phyloP scores from a whole-genome alignment of 108 stramenopile genomes.

The Stephanodiscus triporus region DNA sequence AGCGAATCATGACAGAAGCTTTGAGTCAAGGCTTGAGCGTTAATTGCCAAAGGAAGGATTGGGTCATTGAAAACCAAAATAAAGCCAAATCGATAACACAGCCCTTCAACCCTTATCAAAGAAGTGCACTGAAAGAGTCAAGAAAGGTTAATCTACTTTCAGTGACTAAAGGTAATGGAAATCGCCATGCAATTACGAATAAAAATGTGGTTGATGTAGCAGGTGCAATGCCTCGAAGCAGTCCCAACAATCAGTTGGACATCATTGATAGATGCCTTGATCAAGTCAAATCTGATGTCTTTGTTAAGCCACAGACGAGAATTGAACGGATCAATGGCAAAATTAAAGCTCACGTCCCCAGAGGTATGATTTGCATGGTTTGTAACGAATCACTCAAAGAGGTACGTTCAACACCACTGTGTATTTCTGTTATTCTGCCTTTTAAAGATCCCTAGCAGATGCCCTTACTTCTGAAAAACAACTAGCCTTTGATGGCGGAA shows the following conservation, averaged over 20 bases:
- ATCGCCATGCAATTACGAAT: constrained; percentile 8
- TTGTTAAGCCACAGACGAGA: constrained; percentile 12
- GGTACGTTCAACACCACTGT: constrained; percentile 30
- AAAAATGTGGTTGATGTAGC: neutral
- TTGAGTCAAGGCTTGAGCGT: constrained; percentile 14
- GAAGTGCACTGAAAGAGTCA: constrained; percentile 23
- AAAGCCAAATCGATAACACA: constrained; percentile 5
- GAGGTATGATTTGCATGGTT: constrained; percentile 53
- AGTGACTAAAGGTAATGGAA: neutral
- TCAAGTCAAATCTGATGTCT: constrained; percentile 28
- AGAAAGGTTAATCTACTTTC: constrained; percentile 21
- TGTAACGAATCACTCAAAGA: constrained; percentile 46
- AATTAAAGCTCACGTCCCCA: constrained; percentile 61
- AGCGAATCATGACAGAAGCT: constrained; percentile 30
- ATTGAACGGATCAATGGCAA: constrained; percentile 20
- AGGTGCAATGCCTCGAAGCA: neutral
- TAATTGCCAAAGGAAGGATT: constrained; percentile 29
- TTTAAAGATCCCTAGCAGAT: neutral
- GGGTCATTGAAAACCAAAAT: neutral
- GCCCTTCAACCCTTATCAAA: constrained; percentile 19
- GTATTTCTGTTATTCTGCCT: constrained; percentile 2
- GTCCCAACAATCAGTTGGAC: constrained; percentile 9
- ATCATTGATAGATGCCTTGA: constrained; percentile 10
- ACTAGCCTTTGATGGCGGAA: constrained; percentile 60
- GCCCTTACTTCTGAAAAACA: neutral